These are phyloP conservation scores for Solanum neorickii DNA, from an alignment of 257 asterid genomes.

Conservation along the genomic window DNA sequence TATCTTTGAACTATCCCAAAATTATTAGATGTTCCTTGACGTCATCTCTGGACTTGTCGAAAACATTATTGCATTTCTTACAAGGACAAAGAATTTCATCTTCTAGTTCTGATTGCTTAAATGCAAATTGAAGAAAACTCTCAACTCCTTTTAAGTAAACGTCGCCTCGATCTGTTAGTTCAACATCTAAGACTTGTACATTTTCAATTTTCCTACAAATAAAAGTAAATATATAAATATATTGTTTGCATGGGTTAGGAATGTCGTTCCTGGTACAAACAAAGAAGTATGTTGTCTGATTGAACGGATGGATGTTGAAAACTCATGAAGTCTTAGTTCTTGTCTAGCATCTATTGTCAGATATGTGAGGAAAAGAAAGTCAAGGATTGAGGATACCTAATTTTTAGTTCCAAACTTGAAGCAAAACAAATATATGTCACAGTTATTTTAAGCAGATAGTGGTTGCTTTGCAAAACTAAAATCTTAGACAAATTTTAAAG, in stretches of 20 bases:
- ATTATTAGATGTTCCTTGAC: too few species aligned
- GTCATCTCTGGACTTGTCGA: too few species aligned
- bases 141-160: too few species aligned
- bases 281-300: conserved; percentile 73
- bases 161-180: too few species aligned
- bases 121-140: too few species aligned
- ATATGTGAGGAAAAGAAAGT: neutral
- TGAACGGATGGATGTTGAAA: conserved; percentile 74
- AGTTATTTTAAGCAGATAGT: neutral
- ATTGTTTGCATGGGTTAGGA: conserved; percentile 25
- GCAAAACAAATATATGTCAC: neutral
- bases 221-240: too few species aligned
- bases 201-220: too few species aligned
- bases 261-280: conserved; percentile 69
- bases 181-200: too few species aligned
- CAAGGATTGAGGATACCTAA: neutral
- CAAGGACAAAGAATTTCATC: too few species aligned
- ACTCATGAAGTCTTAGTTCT: neutral
- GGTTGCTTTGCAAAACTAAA: neutral
- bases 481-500: neutral
- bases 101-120: too few species aligned
- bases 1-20: too few species aligned
- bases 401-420: neutral
- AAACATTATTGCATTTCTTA: too few species aligned
- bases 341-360: neutral